Evolutionary conservation across 2,329 filamentous ascomycete genomes (phyloP).

Genomic region (Neopestalotiopsis rosae): DNA sequence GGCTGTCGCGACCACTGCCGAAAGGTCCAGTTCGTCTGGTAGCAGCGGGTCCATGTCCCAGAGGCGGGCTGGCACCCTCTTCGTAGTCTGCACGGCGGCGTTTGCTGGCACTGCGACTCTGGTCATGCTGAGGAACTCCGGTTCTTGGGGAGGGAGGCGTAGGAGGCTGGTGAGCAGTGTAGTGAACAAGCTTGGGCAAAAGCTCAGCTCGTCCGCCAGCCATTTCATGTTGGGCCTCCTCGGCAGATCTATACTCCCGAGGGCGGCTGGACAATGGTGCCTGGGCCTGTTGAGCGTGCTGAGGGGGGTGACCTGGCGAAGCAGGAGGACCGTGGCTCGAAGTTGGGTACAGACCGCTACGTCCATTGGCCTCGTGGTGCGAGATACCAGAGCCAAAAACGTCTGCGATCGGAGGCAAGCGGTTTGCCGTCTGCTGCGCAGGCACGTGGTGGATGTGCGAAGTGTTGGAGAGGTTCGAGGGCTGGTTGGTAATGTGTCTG

Average conservation of each 20-base stretch:
- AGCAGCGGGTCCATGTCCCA: slow-evolving; percentile 73
- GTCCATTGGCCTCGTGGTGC: slow-evolving; percentile 58
- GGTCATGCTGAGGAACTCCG: slow-evolving; percentile 50
- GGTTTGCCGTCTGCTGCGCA: slow-evolving; percentile 87
- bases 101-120: slow-evolving; percentile 66
- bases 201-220: slow-evolving; percentile 92
- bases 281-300: slow-evolving; percentile 50
- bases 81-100: slow-evolving; percentile 92
- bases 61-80: slow-evolving; percentile 81
- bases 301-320: slow-evolving; percentile 75
- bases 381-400: slow-evolving; percentile 86
- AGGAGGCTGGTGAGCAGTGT: slow-evolving; percentile 90
- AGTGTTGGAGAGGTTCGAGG: slow-evolving; percentile 80
- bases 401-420: slow-evolving; percentile 90
- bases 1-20: slow-evolving; percentile 81
- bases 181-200: slow-evolving; percentile 92
- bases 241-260: slow-evolving; percentile 92
- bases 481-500: slow-evolving; percentile 79
- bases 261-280: slow-evolving; percentile 66
- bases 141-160: slow-evolving; percentile 84
- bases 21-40: slow-evolving; percentile 70
- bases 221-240: slow-evolving; percentile 90
- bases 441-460: slow-evolving; percentile 92
- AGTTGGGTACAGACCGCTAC: slow-evolving; percentile 61
- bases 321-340: slow-evolving; percentile 72